Percentiles rank a stretch among this genome's conserved stretches.
phyloP scores from a whole-genome alignment of 2,329 filamentous ascomycete genomes.

The Coniochaeta pulveracea region DNA sequence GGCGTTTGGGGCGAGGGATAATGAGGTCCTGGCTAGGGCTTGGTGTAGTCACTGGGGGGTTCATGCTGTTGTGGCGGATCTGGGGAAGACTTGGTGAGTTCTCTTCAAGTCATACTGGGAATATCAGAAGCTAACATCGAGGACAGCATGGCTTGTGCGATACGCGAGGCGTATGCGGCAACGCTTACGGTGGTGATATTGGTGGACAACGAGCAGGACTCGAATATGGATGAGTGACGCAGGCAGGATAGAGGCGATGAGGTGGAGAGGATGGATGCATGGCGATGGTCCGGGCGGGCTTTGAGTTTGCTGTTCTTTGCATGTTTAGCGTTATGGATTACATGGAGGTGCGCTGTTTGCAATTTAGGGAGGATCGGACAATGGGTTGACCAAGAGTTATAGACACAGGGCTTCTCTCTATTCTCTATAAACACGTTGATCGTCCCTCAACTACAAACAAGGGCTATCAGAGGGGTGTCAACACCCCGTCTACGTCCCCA shows the following conservation, averaged over 20 bases:
- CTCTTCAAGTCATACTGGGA: background rate
- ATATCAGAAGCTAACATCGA: constrained; percentile 1
- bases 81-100: constrained; percentile 54
- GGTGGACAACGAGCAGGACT: constrained; percentile 38
- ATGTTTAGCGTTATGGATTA: too few species aligned
- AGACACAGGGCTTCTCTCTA: too few species aligned
- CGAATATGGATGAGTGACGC: constrained; percentile 25
- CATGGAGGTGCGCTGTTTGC: too few species aligned
- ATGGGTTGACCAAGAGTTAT: too few species aligned
- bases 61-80: constrained; percentile 58
- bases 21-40: constrained; percentile 64
- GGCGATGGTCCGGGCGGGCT: too few species aligned
- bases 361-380: too few species aligned
- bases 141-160: constrained; percentile 56
- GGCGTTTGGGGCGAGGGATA: constrained; percentile 61
- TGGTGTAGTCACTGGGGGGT: constrained; percentile 71
- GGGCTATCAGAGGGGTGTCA: too few species aligned
- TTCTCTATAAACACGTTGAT: too few species aligned
- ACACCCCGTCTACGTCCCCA: too few species aligned
- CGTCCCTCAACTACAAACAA: too few species aligned
- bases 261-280: background rate
- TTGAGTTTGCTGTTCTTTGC: too few species aligned
- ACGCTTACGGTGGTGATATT: constrained; percentile 63
- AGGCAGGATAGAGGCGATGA: too few species aligned
- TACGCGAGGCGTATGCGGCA: constrained; percentile 65